Base-by-base conservation (phyloP, 441 rosid species). In the Iberis amara region DNA sequence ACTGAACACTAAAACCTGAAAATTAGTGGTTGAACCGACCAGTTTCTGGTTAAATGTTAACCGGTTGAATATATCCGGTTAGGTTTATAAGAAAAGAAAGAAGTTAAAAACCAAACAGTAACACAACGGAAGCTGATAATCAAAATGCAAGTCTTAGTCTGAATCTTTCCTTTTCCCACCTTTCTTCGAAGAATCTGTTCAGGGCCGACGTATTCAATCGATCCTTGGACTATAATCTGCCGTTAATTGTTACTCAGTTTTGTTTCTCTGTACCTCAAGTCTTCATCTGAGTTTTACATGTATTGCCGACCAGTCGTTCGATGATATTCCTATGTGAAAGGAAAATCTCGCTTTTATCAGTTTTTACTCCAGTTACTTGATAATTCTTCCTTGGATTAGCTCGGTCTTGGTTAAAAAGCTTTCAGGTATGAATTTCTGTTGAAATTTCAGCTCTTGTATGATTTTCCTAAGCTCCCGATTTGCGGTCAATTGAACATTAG, bases 261-360 rank as follows among this genome's bases (percentile, higher is more conserved):
- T n/a, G 39, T 37, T 47, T 30, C 11, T 52, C 9, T 28, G 5
- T 5, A 7, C 10, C 1, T 47, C 21, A 39, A 39, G 60, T 30
- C 8, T 7, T 42, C 36, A 8, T 27, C 42, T n/a, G 11, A 30
- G 1, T 26, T 49, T 23, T 42, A 8, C 45, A 35, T 26, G 41
- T 64, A 1, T 23, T 11, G 65, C 59, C 38, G 23, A 31, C 61
- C 46, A 59, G 46, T 0, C 0, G 65, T 59, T 66, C 55, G 70
- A 59, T 40, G 70, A 27, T 65, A 65, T 59, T 65, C 70, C 70
- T 12, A 45, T 51, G 12, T 11, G 51, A 52, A 64, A 14, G 8
- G 7, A 65, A 45, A 39, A 13, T 23, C 23, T 43, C 35, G 12
- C 32, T 47, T 26, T 38, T 37, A 13, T 13, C 32, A 31, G 8